These are phyloP conservation scores for Nematocida minor DNA, from an alignment of 371 early-diverging fungal species.

Conservation along the genomic window DNA sequence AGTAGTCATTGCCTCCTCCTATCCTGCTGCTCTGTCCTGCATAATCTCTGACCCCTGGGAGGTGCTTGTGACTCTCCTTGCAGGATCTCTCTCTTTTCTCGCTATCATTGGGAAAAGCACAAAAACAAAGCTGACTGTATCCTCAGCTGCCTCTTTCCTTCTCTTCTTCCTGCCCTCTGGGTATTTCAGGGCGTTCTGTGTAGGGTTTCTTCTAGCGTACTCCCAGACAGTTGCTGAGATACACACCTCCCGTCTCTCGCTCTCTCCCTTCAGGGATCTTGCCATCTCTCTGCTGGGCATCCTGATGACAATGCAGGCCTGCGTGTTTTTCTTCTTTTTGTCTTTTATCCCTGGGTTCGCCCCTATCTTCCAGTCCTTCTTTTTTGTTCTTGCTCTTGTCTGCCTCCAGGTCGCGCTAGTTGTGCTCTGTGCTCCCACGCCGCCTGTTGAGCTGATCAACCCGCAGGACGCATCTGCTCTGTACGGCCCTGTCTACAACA, in stretches of 20 bases:
- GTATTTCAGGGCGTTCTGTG: background rate
- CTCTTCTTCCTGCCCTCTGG: conserved; percentile 14
- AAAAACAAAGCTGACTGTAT: background rate
- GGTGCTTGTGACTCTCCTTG: conserved; percentile 19
- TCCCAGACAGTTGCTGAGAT: conserved; percentile 28
- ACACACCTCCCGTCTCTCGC: conserved; percentile 7
- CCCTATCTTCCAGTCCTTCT: background rate
- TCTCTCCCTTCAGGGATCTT: conserved; percentile 11
- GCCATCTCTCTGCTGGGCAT: conserved; percentile 18
- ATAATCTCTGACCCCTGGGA: conserved; percentile 33
- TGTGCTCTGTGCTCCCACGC: background rate
- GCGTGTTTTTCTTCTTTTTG: conserved; percentile 15
- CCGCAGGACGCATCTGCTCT: background rate
- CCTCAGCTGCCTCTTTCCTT: background rate
- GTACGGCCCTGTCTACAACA: conserved; percentile 20
- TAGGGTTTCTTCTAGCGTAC: conserved; percentile 14
- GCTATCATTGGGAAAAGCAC: conserved; percentile 1
- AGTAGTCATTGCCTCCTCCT: background rate
- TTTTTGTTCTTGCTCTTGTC: background rate
- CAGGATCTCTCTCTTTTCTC: conserved; percentile 7
- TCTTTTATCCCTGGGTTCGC: background rate
- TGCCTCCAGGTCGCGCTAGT: background rate
- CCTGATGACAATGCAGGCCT: conserved; percentile 9
- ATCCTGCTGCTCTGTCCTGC: conserved; percentile 17
- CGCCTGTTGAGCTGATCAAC: conserved; percentile 18